These are phyloP conservation scores for Xylariaceae sp. DNA, from an alignment of 2,329 filamentous ascomycete species.

Conservation along the genomic window DNA sequence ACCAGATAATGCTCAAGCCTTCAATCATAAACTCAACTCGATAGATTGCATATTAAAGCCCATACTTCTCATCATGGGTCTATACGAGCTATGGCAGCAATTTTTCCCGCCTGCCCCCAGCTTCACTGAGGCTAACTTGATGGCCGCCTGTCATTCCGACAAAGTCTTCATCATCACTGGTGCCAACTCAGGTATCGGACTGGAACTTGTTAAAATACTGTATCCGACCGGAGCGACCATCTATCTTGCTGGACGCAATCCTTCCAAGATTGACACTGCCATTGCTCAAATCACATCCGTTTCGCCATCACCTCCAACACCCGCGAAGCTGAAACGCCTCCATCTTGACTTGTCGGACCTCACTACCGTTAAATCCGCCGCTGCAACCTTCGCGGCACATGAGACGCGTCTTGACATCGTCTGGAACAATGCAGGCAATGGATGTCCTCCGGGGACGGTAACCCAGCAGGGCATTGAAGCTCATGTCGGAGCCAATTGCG, in stretches of 20 bases:
- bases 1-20: too few species aligned
- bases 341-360: slow-evolving; percentile 2
- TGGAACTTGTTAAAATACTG: slow-evolving; percentile 4
- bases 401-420: neutral
- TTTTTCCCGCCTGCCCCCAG: too few species aligned
- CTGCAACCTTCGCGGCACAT: neutral
- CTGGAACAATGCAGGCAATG: neutral
- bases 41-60: too few species aligned
- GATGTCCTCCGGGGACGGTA: neutral
- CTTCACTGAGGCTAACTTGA: too few species aligned
- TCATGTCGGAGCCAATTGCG: slow-evolving; percentile 2
- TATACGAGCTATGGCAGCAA: too few species aligned
- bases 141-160: neutral
- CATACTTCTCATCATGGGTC: too few species aligned
- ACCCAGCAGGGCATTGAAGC: neutral
- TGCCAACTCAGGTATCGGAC: slow-evolving; percentile 8
- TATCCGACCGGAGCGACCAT: slow-evolving; percentile 9
- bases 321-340: neutral
- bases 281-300: neutral
- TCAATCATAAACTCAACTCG: too few species aligned
- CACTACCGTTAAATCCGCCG: neutral
- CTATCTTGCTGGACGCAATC: slow-evolving; percentile 9
- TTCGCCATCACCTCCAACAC: neutral
- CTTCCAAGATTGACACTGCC: neutral
- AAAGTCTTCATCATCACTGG: slow-evolving; percentile 10